Evolutionary conservation across 148 eudicot species (phyloP), one percentile per base, ranked within the genome.

Genomic region (Arctostaphylos glauca): DNA sequence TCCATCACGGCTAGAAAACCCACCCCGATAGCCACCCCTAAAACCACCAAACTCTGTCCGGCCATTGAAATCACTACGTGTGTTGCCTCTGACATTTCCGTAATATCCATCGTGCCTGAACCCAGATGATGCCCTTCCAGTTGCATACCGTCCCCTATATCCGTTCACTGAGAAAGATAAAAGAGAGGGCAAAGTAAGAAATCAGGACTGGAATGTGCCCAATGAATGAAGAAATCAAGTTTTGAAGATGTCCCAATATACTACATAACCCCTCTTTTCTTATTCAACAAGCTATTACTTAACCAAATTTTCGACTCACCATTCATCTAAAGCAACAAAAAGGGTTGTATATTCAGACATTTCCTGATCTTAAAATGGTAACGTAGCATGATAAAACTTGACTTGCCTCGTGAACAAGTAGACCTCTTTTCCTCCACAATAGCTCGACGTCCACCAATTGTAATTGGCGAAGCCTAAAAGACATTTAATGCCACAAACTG

Each of bases 341-440:
- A 0, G 55, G 23, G 55, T 13, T 48, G 3, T 2, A 1, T 9
- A 31, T 25, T 23, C 44, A 67, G 44, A 68, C 5, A n/a, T 44
- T 5, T 4, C 81, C 19, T 8, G 38, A 31, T 25, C 64, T 54
- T 54, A 47, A 62, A 23, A 47, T 15, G 21, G 2, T 47, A 6
- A 78, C 58, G 16, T 48, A 8, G 54, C 73, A 64, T 47, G 14
- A 80, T 13, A 15, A 62, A 62, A 83, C n/a, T 16, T 41, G 72
- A 88, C 90, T 86, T 90, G 86, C 98, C 95, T 87, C 93, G 89
- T 43, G 90, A 86, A 73, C 75, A 85, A 19, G 98, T 89, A 7
- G 98, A 94, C 89, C 85, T 92, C 87, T 94, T 94, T 79, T 89
- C 97, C 90, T 94, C 98, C 14, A 94, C 83, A 78, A 78, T 71